A percentile compares a stretch with the other conserved stretches of the same genome.
These are phyloP conservation scores for Candida anutae DNA, from an alignment of 1,139 yeast species.

Conservation along the genomic window DNA sequence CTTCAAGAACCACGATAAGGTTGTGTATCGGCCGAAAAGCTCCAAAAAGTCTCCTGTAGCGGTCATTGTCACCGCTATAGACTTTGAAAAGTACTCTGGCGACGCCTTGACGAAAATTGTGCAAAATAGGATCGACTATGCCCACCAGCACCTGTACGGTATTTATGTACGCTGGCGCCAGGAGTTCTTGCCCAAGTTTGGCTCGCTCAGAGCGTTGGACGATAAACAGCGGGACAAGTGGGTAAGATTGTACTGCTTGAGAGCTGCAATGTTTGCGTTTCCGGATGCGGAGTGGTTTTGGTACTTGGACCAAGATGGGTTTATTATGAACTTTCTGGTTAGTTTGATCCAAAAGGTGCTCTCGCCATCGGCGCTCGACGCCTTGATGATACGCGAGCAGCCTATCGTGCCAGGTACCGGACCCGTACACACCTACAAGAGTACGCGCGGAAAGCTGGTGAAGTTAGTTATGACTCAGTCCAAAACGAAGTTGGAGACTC, in stretches of 20 bases:
- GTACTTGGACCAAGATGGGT: conserved; percentile 70
- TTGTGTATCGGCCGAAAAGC: conserved; percentile 40
- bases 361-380: conserved; percentile 46
- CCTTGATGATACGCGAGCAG: conserved; percentile 54
- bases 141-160: conserved; percentile 67
- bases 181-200: conserved; percentile 60
- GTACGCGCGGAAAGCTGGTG: conserved; percentile 45
- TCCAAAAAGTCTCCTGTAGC: conserved; percentile 52
- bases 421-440: conserved; percentile 61
- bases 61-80: conserved; percentile 74
- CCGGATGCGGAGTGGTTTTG: conserved; percentile 81
- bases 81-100: conserved; percentile 59
- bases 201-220: conserved; percentile 32
- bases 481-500: conserved; percentile 49
- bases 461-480: conserved; percentile 63
- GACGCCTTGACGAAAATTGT: conserved; percentile 58
- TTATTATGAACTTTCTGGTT: conserved; percentile 58
- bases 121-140: conserved; percentile 78
- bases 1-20: conserved; percentile 60
- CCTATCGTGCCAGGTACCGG: conserved; percentile 66
- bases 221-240: conserved; percentile 39
- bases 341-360: conserved; percentile 52
- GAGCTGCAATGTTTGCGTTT: conserved; percentile 84
- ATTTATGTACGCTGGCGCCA: conserved; percentile 75
- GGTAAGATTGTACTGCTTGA: conserved; percentile 50